Evolutionary conservation across 208 protist species (phyloP).

Genomic region (Naegleria fowleri): DNA sequence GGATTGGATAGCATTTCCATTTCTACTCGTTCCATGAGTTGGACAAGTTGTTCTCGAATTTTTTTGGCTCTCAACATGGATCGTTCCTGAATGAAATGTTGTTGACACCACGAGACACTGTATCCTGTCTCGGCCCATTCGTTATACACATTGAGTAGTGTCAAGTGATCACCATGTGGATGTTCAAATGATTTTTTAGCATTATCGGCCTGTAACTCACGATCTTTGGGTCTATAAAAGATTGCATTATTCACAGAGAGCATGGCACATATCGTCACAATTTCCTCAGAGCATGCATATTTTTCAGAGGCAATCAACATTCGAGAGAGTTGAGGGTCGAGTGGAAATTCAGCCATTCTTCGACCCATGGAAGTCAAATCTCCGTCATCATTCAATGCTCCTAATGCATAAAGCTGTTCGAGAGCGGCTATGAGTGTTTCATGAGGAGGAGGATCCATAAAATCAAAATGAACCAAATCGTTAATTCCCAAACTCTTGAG

Average conservation of each 20-base stretch:
- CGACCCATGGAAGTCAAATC: conserved; percentile 85
- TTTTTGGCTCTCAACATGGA: conserved; percentile 65
- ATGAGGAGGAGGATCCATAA: conserved; percentile 95
- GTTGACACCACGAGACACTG: conserved; percentile 68
- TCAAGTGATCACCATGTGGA: conserved; percentile 76
- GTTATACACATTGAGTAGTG: conserved; percentile 82
- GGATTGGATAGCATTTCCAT: conserved; percentile 48
- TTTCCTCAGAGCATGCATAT: conserved; percentile 69
- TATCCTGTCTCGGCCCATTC: conserved; percentile 45
- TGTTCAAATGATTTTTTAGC: conserved; percentile 61
- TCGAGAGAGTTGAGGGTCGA: conserved; percentile 95
- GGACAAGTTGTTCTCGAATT: conserved; percentile 62
- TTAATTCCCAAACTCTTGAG: conserved; percentile 90
- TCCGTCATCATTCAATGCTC: conserved; percentile 95
- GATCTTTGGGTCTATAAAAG: conserved; percentile 89
- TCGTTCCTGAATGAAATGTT: conserved; percentile 80
- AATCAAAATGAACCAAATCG: conserved; percentile 93
- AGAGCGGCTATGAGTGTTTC: conserved; percentile 91
- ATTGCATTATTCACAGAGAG: conserved; percentile 83
- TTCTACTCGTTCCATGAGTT: conserved; percentile 71
- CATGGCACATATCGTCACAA: conserved; percentile 77
- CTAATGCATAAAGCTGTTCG: conserved; percentile 95
- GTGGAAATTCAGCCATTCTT: conserved; percentile 97
- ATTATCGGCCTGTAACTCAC: conserved; percentile 62
- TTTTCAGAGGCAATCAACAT: conserved; percentile 64